These are phyloP conservation scores for Xylariales sp. DNA, from an alignment of 2,329 filamentous ascomycete genomes.

Conservation along the genomic window DNA sequence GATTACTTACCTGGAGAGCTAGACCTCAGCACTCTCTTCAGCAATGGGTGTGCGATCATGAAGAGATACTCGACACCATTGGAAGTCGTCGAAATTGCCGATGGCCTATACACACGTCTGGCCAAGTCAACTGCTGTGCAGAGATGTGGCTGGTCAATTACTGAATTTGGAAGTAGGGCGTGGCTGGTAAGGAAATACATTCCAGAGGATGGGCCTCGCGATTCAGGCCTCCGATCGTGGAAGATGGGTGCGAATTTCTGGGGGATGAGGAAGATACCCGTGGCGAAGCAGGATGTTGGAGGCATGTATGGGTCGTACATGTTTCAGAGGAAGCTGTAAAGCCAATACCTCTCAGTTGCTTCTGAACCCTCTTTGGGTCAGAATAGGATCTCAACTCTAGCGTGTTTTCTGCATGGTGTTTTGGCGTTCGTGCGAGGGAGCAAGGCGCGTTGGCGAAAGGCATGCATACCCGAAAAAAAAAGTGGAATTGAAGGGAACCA, in stretches of 20 bases:
- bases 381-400: too few relatives aligned
- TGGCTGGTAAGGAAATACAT: constrained; percentile 60
- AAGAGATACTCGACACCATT: constrained; percentile 60
- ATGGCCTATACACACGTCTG: constrained; percentile 62
- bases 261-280: constrained; percentile 89
- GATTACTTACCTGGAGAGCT: constrained; percentile 63
- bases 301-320: constrained; percentile 81
- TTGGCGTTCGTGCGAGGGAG: too few relatives aligned
- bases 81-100: constrained; percentile 70
- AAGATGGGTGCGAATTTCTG: constrained; percentile 83
- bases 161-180: constrained; percentile 61
- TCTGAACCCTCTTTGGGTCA: constrained; percentile 24
- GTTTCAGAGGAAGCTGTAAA: constrained; percentile 56
- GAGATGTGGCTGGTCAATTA: constrained; percentile 64
- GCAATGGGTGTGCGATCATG: constrained; percentile 51
- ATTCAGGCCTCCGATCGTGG: constrained; percentile 63
- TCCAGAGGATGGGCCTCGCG: constrained; percentile 31
- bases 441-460: too few relatives aligned
- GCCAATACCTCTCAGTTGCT: too few relatives aligned
- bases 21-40: constrained; percentile 49
- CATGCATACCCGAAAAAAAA: too few relatives aligned
- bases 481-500: too few relatives aligned
- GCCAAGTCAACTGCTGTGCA: constrained; percentile 59
- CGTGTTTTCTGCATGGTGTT: too few relatives aligned
- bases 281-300: constrained; percentile 86